These are phyloP conservation scores for Diaporthe vexans DNA, from an alignment of 2,329 filamentous ascomycete genomes.

Conservation along the genomic window DNA sequence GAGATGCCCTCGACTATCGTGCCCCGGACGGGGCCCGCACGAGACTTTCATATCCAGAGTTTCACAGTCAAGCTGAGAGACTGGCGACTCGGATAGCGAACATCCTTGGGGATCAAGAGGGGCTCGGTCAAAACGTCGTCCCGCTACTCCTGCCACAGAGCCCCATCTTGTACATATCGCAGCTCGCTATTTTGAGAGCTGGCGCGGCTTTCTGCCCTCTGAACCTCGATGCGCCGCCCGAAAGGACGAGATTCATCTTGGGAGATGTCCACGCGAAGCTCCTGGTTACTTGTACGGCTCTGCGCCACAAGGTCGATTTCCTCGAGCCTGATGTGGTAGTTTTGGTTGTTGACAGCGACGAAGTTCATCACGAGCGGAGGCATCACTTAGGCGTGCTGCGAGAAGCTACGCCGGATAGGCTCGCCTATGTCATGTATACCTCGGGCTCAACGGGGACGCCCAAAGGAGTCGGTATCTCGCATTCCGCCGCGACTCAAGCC, in stretches of 20 bases:
- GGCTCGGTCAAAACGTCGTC: slow-evolving; percentile 65
- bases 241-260: slow-evolving; percentile 84
- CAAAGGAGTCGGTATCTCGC: slow-evolving; percentile 88
- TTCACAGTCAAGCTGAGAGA: slow-evolving; percentile 61
- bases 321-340: slow-evolving; percentile 50
- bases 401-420: slow-evolving; percentile 52
- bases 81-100: slow-evolving; percentile 36
- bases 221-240: slow-evolving; percentile 81
- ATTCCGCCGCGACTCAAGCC: slow-evolving; percentile 84
- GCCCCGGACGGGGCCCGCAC: slow-evolving; percentile 59
- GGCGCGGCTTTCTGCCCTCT: slow-evolving; percentile 91
- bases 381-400: slow-evolving; percentile 18
- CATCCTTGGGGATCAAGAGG: slow-evolving; percentile 9
- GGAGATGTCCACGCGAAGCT: slow-evolving; percentile 80
- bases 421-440: slow-evolving; percentile 95
- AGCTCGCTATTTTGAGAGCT: slow-evolving; percentile 83
- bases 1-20: slow-evolving; percentile 75
- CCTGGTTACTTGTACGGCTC: slow-evolving; percentile 72
- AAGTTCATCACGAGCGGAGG: not conserved
- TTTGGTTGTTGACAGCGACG: slow-evolving; percentile 52
- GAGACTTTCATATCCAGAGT: slow-evolving; percentile 71
- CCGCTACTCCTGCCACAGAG: slow-evolving; percentile 85
- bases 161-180: slow-evolving; percentile 81
- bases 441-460: slow-evolving; percentile 91
- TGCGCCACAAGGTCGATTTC: slow-evolving; percentile 57